phyloP scores from a whole-genome alignment of 805 yeast species.

The Candida khao-thaluensis region DNA sequence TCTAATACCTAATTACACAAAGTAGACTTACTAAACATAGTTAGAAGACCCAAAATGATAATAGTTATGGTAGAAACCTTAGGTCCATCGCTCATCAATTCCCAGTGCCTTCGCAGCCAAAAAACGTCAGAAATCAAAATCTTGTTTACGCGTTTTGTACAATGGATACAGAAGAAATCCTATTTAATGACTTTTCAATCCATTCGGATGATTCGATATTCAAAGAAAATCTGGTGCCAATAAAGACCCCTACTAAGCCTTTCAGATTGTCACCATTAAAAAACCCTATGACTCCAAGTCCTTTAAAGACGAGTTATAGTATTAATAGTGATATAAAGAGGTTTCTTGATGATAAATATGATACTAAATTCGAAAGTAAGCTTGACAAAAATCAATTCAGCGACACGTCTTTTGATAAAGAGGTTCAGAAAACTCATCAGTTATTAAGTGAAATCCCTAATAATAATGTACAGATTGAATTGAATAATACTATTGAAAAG shows the following conservation, averaged over 20 bases:
- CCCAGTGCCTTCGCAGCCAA: too few relatives aligned
- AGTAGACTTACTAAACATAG: too few relatives aligned
- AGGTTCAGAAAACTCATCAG: constrained; percentile 29
- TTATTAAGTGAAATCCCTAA: constrained; percentile 28
- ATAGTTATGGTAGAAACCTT: too few relatives aligned
- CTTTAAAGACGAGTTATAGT: constrained; percentile 6
- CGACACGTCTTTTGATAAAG: constrained; percentile 1
- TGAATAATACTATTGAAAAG: constrained; percentile 28
- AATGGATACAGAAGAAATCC: constrained; percentile 6
- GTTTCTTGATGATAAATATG: constrained; percentile 2
- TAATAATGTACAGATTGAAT: constrained; percentile 19
- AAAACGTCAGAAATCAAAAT: background rate
- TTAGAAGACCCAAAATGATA: too few relatives aligned
- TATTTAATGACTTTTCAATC: constrained; percentile 13
- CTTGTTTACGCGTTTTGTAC: constrained; percentile 2
- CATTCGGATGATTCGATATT: constrained; percentile 18
- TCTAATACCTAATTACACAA: too few relatives aligned
- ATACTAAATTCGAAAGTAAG: background rate
- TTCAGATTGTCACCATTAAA: constrained; percentile 9
- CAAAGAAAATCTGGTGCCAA: constrained; percentile 4
- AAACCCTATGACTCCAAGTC: constrained; percentile 8
- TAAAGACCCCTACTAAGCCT: background rate
- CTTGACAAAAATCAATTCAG: background rate
- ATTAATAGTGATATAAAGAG: constrained; percentile 5
- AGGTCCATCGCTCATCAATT: too few relatives aligned